phyloP scores from a whole-genome alignment of 768 basidiomycete genomes.

The Mycena belliarum region DNA sequence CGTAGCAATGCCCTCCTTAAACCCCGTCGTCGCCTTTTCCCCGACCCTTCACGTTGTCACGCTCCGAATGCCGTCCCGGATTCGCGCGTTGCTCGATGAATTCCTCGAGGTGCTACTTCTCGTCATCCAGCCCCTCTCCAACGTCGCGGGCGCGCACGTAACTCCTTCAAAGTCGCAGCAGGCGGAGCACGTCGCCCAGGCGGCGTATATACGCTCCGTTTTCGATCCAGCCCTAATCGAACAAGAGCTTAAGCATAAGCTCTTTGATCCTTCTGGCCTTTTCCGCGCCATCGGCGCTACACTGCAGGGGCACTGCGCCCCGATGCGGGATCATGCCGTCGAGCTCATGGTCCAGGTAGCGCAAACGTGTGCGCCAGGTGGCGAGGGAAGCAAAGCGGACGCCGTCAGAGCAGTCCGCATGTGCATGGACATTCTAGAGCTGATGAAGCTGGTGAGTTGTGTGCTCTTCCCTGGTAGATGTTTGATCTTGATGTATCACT shows the following conservation, averaged over 20 bases:
- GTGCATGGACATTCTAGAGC: constrained; percentile 89
- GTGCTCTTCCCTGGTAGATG: constrained; percentile 11
- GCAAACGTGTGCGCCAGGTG: constrained; percentile 54
- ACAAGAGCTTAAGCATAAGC: constrained; percentile 73
- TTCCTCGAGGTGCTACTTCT: constrained; percentile 80
- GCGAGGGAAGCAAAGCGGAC: constrained; percentile 55
- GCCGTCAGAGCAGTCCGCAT: constrained; percentile 74
- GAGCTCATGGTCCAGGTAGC: constrained; percentile 82
- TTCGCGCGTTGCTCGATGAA: constrained; percentile 68
- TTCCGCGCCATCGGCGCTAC: constrained; percentile 79
- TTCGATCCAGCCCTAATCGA: constrained; percentile 84
- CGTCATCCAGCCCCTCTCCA: constrained; percentile 81
- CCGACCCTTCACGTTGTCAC: constrained; percentile 52
- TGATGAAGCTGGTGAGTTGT: constrained; percentile 94
- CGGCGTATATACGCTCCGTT: constrained; percentile 65
- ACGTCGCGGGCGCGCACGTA: constrained; percentile 58
- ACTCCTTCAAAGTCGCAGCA: constrained; percentile 61
- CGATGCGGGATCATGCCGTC: constrained; percentile 85
- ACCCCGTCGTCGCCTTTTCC: constrained; percentile 45
- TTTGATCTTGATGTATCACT: constrained; percentile 18
- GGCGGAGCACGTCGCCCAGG: constrained; percentile 63
- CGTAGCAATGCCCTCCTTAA: constrained; percentile 40
- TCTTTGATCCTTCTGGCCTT: constrained; percentile 79
- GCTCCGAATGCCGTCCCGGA: constrained; percentile 70
- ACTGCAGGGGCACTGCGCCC: constrained; percentile 89